phyloP scores from a whole-genome alignment of 169 alveolate genomes.

The Besnoitia besnoiti region DNA sequence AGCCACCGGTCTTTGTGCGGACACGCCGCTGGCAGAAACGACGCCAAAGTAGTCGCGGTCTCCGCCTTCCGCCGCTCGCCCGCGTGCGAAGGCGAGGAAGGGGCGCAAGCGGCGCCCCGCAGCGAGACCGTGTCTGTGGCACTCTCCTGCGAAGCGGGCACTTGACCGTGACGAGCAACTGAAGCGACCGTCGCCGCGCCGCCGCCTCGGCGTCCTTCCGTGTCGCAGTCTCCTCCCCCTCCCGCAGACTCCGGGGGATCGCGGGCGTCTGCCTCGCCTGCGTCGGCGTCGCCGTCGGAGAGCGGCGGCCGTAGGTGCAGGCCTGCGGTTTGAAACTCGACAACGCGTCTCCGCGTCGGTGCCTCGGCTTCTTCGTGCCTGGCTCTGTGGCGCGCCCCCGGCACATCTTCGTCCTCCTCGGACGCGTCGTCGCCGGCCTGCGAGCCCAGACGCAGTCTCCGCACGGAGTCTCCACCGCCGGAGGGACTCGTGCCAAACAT shows the following conservation, averaged over 20 bases:
- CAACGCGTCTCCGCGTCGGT: background rate
- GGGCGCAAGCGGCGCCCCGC: no score
- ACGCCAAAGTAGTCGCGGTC: background rate
- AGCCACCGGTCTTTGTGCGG: background rate
- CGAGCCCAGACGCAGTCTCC: background rate
- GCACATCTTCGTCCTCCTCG: background rate
- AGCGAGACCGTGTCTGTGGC: no score
- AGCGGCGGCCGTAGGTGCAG: background rate
- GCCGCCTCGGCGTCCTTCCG: no score
- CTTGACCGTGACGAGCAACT: no score
- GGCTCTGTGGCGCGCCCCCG: background rate
- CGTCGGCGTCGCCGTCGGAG: background rate
- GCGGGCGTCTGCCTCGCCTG: background rate
- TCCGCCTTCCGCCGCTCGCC: background rate
- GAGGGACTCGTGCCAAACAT: background rate
- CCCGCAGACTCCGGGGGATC: background rate
- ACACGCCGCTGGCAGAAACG: background rate
- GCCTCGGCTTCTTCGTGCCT: background rate
- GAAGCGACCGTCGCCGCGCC: no score
- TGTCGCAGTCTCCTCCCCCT: no score
- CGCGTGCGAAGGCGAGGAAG: no score
- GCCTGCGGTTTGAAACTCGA: background rate
- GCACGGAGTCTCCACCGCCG: background rate
- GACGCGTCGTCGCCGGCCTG: background rate
- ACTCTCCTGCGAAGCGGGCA: no score